Percentiles rank a stretch among this genome's conserved stretches.
These are phyloP conservation scores for Periconia sp. DNA, from an alignment of 2,329 filamentous ascomycete genomes.

Conservation along the genomic window DNA sequence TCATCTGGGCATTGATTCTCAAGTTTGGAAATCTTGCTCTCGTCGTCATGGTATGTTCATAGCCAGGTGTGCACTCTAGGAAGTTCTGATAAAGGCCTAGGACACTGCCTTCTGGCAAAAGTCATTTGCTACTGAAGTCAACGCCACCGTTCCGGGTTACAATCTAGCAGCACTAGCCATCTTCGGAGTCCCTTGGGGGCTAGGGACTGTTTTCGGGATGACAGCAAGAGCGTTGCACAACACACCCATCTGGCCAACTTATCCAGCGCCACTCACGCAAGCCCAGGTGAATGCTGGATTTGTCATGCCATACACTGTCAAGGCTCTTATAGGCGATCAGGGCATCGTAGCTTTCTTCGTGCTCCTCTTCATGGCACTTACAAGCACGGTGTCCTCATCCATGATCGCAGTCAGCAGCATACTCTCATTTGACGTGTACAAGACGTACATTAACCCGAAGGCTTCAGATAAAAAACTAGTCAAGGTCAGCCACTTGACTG, in stretches of 20 bases:
- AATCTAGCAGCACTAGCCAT: constrained; percentile 59
- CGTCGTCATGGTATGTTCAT: constrained; percentile 7
- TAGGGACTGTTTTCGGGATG: constrained; percentile 52
- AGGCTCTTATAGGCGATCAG: constrained; percentile 46
- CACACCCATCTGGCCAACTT: constrained; percentile 60
- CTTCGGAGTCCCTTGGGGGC: constrained; percentile 61
- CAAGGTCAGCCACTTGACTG: constrained; percentile 59
- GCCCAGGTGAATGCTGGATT: constrained; percentile 45
- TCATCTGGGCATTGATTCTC: constrained; percentile 57
- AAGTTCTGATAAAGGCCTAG: constrained; percentile 50
- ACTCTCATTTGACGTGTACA: constrained; percentile 61
- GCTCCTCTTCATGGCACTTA: constrained; percentile 51
- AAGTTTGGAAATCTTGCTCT: constrained; percentile 55
- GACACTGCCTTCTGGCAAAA: constrained; percentile 62
- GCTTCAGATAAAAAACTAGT: constrained; percentile 49
- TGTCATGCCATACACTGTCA: constrained; percentile 47
- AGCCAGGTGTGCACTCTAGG: too few species aligned
- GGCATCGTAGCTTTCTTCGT: constrained; percentile 45
- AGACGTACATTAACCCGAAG: constrained; percentile 55
- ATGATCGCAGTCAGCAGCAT: constrained; percentile 62
- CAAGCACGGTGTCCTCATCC: constrained; percentile 58
- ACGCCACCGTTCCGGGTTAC: constrained; percentile 59
- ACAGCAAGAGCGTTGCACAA: constrained; percentile 56
- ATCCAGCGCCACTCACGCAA: constrained; percentile 50
- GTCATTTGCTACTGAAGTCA: constrained; percentile 54